These are phyloP conservation scores for Rhinocladiella mackenziei DNA, from an alignment of 2,329 filamentous ascomycete species.

Conservation along the genomic window DNA sequence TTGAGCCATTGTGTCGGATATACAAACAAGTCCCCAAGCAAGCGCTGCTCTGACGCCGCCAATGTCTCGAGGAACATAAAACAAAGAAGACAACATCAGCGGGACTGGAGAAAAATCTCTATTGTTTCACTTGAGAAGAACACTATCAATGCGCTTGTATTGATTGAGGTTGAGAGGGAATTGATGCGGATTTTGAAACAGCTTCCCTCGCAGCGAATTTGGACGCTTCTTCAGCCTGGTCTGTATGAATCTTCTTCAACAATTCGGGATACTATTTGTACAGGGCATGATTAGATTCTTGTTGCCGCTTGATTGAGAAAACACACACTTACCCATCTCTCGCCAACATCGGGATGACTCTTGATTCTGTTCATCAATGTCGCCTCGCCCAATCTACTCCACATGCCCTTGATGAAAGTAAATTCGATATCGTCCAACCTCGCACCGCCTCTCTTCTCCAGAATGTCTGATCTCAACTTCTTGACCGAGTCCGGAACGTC, in stretches of 20 bases:
- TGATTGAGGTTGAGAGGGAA: slow-evolving; percentile 16
- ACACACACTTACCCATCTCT: slow-evolving; percentile 62
- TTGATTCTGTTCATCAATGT: slow-evolving; percentile 80
- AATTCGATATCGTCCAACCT: slow-evolving; percentile 61
- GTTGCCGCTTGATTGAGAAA: not conserved
- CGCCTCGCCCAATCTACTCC: slow-evolving; percentile 70
- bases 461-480: slow-evolving; percentile 57
- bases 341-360: slow-evolving; percentile 81
- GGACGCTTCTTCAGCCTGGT: slow-evolving; percentile 46
- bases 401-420: slow-evolving; percentile 69
- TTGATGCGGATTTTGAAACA: slow-evolving; percentile 1
- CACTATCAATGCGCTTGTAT: slow-evolving; percentile 19
- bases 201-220: slow-evolving; percentile 17
- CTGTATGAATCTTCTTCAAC: slow-evolving; percentile 52
- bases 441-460: slow-evolving; percentile 45
- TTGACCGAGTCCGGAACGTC: slow-evolving; percentile 62
- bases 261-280: slow-evolving; percentile 59
- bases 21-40: too few relatives aligned
- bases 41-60: too few relatives aligned
- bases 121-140: too few relatives aligned
- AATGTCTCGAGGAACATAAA: too few relatives aligned
- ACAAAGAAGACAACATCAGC: too few relatives aligned
- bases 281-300: not conserved
- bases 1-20: too few relatives aligned
- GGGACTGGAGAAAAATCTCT: too few relatives aligned